Evolutionary conservation across 163 green algal species (phyloP), one percentile per base, ranked within the genome.

Genomic region (Chlorella variabilis): DNA sequence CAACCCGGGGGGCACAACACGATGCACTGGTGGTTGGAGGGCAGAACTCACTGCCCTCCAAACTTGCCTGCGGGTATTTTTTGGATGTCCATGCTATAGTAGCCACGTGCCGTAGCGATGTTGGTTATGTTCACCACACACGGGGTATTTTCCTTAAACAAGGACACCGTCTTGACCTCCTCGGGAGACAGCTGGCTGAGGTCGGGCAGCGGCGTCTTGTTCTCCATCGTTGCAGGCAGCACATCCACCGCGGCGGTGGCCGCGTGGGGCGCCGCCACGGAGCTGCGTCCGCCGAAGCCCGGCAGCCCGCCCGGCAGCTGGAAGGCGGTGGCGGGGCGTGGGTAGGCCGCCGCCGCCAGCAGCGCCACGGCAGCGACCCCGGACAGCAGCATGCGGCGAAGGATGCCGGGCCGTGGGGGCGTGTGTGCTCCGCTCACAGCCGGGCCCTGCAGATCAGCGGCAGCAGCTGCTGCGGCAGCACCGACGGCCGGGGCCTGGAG

Each of bases 61-160:
- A n/a, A n/a, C n/a, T n/a, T n/a, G n/a, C n/a, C n/a, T n/a, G n/a
- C n/a, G n/a, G 95, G 95, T 29, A 98, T 80, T 69, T 91, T 86
- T 71, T 92, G 82, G 5, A 92, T 59, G 70, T 98, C 92, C 79
- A 95, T 89, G 2, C 67, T 85, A 83, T 86, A 90, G 61, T 83
- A 86, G 62, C 65, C 56, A 23, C 59, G 42, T 18, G 76, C 69
- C 5, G 29, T 56, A 11, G 75, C 82, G 21, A 96, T 86, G 82
- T 96, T 96, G 8, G 87, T 89, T 56, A 96, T 92, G 89, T 96
- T 96, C 69, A 96, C 93, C 0, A 96, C 93, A 33, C 80, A 87
- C 17, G 92, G 92, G 1, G 93, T 96, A 89, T 92, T 95, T 31
- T 78, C 74, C 49, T 92, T 83, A 71, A 96, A 96, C 18, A 96